phyloP scores from a whole-genome alignment of 495 filamentous ascomycete species.

The Lentithecium fluviatile region DNA sequence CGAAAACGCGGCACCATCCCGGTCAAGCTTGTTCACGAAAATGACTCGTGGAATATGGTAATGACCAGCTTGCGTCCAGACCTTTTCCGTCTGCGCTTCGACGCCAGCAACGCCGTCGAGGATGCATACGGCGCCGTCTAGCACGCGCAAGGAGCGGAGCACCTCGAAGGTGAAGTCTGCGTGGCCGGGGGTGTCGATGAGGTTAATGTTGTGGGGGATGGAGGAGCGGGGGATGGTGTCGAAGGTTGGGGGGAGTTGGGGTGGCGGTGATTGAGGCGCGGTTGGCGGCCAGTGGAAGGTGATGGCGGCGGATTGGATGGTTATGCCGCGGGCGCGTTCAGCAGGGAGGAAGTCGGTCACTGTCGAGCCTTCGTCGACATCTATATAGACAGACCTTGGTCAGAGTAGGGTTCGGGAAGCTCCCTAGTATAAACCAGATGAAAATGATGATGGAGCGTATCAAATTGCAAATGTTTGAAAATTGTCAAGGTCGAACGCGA shows the following conservation, averaged over 20 bases:
- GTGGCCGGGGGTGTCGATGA: conserved; percentile 97
- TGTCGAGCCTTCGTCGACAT: conserved; percentile 96
- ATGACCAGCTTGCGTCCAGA: conserved; percentile 85
- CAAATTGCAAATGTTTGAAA: too few species aligned
- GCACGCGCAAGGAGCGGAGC: conserved; percentile 82
- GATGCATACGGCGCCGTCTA: conserved; percentile 95
- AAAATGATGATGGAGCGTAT: too few species aligned
- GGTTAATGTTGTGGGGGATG: conserved; percentile 69
- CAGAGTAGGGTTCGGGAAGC: too few species aligned
- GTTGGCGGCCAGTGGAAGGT: conserved; percentile 81
- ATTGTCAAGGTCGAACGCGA: too few species aligned
- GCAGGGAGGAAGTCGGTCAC: conserved; percentile 97
- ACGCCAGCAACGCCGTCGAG: conserved; percentile 96
- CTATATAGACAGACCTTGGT: conserved; percentile 43
- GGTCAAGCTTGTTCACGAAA: conserved; percentile 95
- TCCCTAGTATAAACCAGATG: too few species aligned
- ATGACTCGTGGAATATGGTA: conserved; percentile 84
- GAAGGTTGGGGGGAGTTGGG: neutral
- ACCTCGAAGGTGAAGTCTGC: conserved; percentile 99
- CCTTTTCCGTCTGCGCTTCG: conserved; percentile 96
- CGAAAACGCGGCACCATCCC: conserved; percentile 87
- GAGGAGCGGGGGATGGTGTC: conserved; percentile 13
- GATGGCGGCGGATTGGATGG: conserved; percentile 96
- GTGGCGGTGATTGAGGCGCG: neutral
- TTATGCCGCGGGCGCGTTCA: conserved; percentile 90